Percentiles rank a stretch among this genome's conserved stretches.
These are phyloP conservation scores for Thraustochytrium sp. DNA, from an alignment of 352 stramenopile species.

Conservation along the genomic window DNA sequence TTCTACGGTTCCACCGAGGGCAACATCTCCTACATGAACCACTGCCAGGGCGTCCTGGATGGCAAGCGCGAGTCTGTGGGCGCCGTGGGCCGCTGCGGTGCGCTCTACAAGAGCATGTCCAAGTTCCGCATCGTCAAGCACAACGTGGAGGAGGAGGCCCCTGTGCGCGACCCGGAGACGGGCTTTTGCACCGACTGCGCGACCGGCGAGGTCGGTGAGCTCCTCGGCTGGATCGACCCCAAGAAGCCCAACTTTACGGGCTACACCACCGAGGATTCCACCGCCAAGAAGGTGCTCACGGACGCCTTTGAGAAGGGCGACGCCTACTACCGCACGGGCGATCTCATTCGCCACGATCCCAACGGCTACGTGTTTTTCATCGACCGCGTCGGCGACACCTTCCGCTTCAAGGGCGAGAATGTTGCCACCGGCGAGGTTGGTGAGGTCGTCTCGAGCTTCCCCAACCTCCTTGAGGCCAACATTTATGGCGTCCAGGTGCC, in stretches of 20 bases:
- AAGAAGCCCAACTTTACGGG: constrained; percentile 70
- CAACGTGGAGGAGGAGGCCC: constrained; percentile 65
- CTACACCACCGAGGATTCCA: constrained; percentile 57
- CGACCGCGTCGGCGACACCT: constrained; percentile 82
- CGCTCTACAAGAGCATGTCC: constrained; percentile 56
- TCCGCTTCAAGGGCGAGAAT: constrained; percentile 87
- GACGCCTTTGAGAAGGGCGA: constrained; percentile 69
- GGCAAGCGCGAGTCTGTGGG: constrained; percentile 41
- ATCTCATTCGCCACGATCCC: constrained; percentile 71
- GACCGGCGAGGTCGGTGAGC: constrained; percentile 48
- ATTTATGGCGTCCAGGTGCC: constrained; percentile 50
- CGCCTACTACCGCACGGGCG: constrained; percentile 77
- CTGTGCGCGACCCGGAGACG: constrained; percentile 55
- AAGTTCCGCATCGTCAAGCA: constrained; percentile 67
- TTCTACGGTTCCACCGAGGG: constrained; percentile 85
- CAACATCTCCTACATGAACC: constrained; percentile 69
- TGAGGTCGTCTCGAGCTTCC: constrained; percentile 65
- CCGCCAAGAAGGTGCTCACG: constrained; percentile 70
- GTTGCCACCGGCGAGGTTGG: constrained; percentile 79
- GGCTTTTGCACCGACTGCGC: constrained; percentile 54
- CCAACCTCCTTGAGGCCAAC: constrained; percentile 58
- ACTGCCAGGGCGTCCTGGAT: constrained; percentile 58
- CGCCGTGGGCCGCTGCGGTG: constrained; percentile 64
- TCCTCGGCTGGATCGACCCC: constrained; percentile 62
- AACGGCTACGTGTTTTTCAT: constrained; percentile 75